These are phyloP conservation scores for Pleurotus salmoneostramineus DNA, from an alignment of 768 basidiomycete genomes.

Conservation along the genomic window DNA sequence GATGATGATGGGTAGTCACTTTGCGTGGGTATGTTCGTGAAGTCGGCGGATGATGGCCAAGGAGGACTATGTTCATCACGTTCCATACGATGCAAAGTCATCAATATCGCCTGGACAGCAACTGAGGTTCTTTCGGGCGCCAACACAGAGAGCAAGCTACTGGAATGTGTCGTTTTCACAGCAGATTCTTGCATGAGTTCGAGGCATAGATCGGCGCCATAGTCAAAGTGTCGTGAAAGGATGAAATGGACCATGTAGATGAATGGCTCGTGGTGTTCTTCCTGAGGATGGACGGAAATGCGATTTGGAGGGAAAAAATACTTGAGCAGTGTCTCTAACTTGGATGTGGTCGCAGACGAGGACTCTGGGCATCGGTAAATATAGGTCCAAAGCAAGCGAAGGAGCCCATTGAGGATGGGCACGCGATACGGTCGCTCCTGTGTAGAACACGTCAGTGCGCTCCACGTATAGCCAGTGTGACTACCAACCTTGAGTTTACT, in stretches of 20 bases:
- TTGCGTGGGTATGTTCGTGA: conserved; percentile 45
- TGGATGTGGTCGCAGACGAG: conserved; percentile 72
- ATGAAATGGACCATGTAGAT: conserved; percentile 80
- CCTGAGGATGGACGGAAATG: conserved; percentile 54
- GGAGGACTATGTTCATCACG: conserved; percentile 63
- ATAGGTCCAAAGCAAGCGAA: conserved; percentile 91
- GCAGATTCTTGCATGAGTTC: conserved; percentile 74
- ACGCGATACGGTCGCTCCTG: conserved; percentile 77
- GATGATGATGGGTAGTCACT: conserved; percentile 73
- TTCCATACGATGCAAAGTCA: conserved; percentile 70
- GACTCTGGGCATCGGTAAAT: conserved; percentile 91
- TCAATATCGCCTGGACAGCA: conserved; percentile 71
- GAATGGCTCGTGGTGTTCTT: conserved; percentile 76
- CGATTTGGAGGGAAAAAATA: conserved; percentile 78
- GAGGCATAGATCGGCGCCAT: conserved; percentile 76
- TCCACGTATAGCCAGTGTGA: neutral
- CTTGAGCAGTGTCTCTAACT: conserved; percentile 70
- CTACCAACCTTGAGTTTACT: conserved; percentile 73
- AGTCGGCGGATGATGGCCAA: conserved; percentile 80
- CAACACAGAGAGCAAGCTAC: conserved; percentile 36
- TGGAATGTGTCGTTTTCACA: conserved; percentile 35
- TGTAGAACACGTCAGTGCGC: conserved; percentile 7
- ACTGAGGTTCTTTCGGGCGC: conserved; percentile 74
- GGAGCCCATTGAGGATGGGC: conserved; percentile 73
- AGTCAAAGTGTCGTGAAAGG: conserved; percentile 79